Conservation (phyloP, 805 yeast species). For the Saturnispora mendoncae region DNA sequence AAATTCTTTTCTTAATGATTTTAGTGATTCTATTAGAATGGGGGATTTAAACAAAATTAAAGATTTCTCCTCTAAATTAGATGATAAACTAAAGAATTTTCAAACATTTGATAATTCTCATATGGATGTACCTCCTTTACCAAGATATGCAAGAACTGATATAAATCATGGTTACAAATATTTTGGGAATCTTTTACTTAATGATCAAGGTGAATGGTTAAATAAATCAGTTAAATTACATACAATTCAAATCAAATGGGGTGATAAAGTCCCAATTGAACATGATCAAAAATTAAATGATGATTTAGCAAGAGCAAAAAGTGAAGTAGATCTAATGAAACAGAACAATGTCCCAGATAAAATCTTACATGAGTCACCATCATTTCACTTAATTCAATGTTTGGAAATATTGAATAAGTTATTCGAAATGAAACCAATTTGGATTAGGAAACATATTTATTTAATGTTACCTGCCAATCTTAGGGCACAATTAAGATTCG, state of each 20-base stretch:
- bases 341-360: slow-evolving; percentile 17
- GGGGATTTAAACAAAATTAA: slow-evolving; percentile 37
- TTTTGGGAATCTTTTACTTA: slow-evolving; percentile 58
- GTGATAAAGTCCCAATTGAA: slow-evolving; percentile 37
- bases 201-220: slow-evolving; percentile 46
- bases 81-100: slow-evolving; percentile 11
- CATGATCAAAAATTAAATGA: slow-evolving; percentile 43
- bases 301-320: slow-evolving; percentile 32
- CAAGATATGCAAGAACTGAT: slow-evolving; percentile 65
- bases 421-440: slow-evolving; percentile 69
- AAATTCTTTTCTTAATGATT: slow-evolving; percentile 39
- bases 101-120: slow-evolving; percentile 24
- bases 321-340: slow-evolving; percentile 29
- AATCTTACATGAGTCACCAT: slow-evolving; percentile 22
- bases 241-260: slow-evolving; percentile 45
- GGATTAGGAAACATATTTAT: slow-evolving; percentile 71
- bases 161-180: slow-evolving; percentile 74
- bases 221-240: slow-evolving; percentile 41
- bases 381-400: slow-evolving; percentile 34
- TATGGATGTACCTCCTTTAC: slow-evolving; percentile 75
- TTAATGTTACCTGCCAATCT: slow-evolving; percentile 42
- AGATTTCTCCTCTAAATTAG: slow-evolving; percentile 28
- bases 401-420: slow-evolving; percentile 36
- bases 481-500: slow-evolving; percentile 49
- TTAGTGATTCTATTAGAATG: slow-evolving; percentile 32